phyloP scores from a whole-genome alignment of 106 monocot species.

The Platanthera zijinensis region DNA sequence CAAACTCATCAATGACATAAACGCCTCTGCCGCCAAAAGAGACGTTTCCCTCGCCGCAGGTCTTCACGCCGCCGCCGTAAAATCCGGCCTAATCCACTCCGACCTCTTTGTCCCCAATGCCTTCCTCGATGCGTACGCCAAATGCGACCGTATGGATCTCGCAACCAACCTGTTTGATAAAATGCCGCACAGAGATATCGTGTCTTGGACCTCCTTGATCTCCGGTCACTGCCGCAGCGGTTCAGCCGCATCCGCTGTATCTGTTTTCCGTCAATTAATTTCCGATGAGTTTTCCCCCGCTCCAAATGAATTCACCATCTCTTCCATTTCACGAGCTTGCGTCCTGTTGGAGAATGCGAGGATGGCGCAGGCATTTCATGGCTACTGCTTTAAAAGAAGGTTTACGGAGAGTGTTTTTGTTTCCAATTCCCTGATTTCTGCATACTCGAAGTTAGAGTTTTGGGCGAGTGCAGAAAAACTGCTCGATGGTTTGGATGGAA shows the following conservation, averaged over 20 bases:
- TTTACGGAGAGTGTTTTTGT: conserved; percentile 15
- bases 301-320: conserved; percentile 49
- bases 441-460: conserved; percentile 34
- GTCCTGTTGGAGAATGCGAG: conserved; percentile 6
- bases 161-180: conserved; percentile 20
- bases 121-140: background rate
- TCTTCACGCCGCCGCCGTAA: background rate
- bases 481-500: conserved; percentile 3
- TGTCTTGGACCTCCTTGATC: conserved; percentile 41
- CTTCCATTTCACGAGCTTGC: conserved; percentile 25
- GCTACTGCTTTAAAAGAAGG: conserved; percentile 15
- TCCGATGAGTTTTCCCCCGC: background rate
- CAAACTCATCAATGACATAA: background rate
- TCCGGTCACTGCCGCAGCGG: conserved; percentile 21
- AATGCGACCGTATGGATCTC: background rate
- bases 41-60: background rate
- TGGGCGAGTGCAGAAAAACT: conserved; percentile 16
- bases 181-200: conserved; percentile 39
- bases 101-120: conserved; percentile 3
- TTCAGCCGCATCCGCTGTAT: conserved; percentile 13
- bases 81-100: conserved; percentile 2
- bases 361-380: conserved; percentile 27
- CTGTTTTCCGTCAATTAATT: conserved; percentile 29
- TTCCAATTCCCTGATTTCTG: conserved; percentile 23
- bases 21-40: background rate